These are phyloP conservation scores for Cutaneotrichosporon curvatum DNA, from an alignment of 1,284 basidiomycete species.

Conservation along the genomic window DNA sequence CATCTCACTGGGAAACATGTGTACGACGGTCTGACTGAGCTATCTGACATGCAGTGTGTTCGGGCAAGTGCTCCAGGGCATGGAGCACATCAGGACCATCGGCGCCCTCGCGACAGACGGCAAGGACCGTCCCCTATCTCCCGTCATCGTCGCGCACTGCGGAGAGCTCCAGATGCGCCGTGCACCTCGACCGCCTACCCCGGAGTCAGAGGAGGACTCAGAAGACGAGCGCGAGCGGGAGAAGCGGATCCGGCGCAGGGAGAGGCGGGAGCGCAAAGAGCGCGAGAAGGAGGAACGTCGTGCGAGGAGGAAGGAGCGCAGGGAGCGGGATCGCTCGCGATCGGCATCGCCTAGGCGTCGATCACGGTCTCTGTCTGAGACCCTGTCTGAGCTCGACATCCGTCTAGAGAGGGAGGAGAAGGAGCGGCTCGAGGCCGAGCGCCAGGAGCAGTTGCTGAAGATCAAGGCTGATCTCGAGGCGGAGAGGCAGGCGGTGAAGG, in stretches of 20 bases:
- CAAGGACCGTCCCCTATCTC: conserved; percentile 56
- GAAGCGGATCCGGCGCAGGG: conserved; percentile 1
- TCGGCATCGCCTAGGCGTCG: conserved; percentile 1
- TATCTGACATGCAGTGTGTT: conserved; percentile 35
- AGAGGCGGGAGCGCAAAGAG: conserved; percentile 6
- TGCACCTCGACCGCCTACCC: conserved; percentile 9
- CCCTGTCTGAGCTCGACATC: conserved; percentile 43
- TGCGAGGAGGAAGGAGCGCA: conserved; percentile 8
- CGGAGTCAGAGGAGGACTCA: conserved; percentile 19
- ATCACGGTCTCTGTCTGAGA: conserved; percentile 21
- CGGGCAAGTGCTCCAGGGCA: conserved; percentile 49
- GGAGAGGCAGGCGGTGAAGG: conserved; percentile 26
- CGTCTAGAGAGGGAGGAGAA: conserved; percentile 45
- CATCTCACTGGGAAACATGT: conserved; percentile 50
- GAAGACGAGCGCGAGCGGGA: conserved; percentile 5
- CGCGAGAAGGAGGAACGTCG: conserved; percentile 9
- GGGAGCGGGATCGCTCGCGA: conserved; percentile 10
- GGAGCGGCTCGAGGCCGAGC: conserved; percentile 49
- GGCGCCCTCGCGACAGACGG: conserved; percentile 45
- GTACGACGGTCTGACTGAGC: conserved; percentile 25
- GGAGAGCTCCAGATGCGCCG: conserved; percentile 73
- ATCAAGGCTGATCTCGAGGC: conserved; percentile 32
- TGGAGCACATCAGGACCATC: conserved; percentile 48
- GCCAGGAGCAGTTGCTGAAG: conserved; percentile 27
- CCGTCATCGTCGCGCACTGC: conserved; percentile 68